Evolutionary conservation across 805 yeast species (phyloP).

Genomic region (Zygoascus flipseniorum): DNA sequence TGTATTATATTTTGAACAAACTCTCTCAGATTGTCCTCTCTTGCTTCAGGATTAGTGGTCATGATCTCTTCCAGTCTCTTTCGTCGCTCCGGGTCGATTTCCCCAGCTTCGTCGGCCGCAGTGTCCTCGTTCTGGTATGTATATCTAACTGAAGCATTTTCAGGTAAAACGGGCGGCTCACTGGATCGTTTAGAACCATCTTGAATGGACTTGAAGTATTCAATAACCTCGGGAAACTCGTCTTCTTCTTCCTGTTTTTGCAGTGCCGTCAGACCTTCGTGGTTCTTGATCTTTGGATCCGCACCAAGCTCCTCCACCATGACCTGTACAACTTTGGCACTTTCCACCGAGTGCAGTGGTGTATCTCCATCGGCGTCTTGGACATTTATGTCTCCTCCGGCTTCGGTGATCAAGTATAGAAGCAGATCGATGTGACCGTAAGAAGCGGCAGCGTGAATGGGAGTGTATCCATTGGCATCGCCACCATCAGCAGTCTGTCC

Average conservation of each 20-base stretch:
- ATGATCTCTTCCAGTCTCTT: constrained; percentile 60
- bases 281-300: constrained; percentile 52
- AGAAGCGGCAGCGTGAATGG: constrained; percentile 95
- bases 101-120: constrained; percentile 25
- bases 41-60: constrained; percentile 73
- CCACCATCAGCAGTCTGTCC: constrained; percentile 60
- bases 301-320: constrained; percentile 65
- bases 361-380: constrained; percentile 90
- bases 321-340: constrained; percentile 50
- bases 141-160: constrained; percentile 14
- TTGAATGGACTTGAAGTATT: constrained; percentile 45
- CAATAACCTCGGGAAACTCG: constrained; percentile 71
- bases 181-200: constrained; percentile 19
- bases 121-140: constrained; percentile 13
- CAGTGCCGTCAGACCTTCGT: constrained; percentile 66
- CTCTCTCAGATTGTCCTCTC: neutral
- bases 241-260: constrained; percentile 75
- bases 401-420: constrained; percentile 38
- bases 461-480: constrained; percentile 93
- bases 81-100: constrained; percentile 48
- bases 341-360: constrained; percentile 87
- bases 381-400: constrained; percentile 75
- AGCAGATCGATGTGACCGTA: constrained; percentile 74
- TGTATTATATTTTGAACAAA: constrained; percentile 1
- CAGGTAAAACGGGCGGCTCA: neutral